Percentiles rank a stretch among this genome's conserved stretches.
phyloP scores from a whole-genome alignment of 176 grass and related monocot genomes.

The Urochloa ruziziensis region DNA sequence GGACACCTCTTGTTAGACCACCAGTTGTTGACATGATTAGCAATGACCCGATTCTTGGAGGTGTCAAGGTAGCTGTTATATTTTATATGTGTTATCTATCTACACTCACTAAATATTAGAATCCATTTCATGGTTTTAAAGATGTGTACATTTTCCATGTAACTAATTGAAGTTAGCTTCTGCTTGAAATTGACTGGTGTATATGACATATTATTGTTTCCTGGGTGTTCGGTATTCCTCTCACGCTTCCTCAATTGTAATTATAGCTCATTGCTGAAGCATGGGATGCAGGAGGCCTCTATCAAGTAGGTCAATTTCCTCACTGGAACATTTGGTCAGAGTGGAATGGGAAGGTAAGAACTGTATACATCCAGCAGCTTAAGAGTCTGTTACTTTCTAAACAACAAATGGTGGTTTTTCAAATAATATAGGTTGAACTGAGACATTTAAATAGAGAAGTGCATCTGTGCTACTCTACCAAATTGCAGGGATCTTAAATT shows the following conservation, averaged over 20 bases:
- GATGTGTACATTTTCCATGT: neutral
- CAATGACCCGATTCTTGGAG: conserved; percentile 87
- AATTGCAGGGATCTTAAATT: neutral
- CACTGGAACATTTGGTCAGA: conserved; percentile 94
- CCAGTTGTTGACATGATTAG: conserved; percentile 96
- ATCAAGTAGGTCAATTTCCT: conserved; percentile 97
- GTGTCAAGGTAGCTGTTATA: conserved; percentile 72
- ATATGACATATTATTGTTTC: neutral
- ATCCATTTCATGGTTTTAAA: neutral
- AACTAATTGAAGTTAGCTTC: neutral
- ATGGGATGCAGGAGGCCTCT: conserved; percentile 99
- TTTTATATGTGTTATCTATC: neutral
- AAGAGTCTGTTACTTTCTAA: neutral
- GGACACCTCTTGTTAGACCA: conserved; percentile 65
- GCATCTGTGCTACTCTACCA: neutral
- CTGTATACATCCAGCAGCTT: conserved; percentile 5
- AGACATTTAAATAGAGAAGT: neutral
- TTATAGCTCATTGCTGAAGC: conserved; percentile 96
- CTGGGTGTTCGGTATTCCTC: neutral
- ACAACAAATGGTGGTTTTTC: neutral
- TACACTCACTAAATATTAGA: conserved; percentile 6
- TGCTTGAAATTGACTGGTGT: neutral
- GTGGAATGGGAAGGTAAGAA: conserved; percentile 92
- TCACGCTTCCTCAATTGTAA: conserved; percentile 21
- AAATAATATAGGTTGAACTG: neutral